Base-by-base conservation (phyloP, 257 asterid genomes). In the Primulina huaijiensis region DNA sequence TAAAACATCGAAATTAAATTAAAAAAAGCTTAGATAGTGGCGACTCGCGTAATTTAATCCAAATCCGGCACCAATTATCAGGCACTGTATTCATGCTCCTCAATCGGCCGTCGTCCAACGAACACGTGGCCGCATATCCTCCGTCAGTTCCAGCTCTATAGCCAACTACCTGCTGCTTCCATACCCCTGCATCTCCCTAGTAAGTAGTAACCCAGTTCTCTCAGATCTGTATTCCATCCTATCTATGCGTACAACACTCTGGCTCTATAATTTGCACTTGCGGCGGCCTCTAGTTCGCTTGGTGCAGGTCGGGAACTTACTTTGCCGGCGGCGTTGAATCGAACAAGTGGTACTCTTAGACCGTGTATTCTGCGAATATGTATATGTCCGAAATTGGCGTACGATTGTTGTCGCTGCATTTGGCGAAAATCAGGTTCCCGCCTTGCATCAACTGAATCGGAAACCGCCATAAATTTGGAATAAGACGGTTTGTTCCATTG, bases 271-370 rank as follows among this genome's bases (percentile, higher is more conserved):
- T 40, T 1, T 12, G 55, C 55, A 3, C 55, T 77, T 71, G 73
- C 80, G 79, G 82, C 74, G 71, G 81, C 33, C 75, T 72, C 85
- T 75, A 52, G 75, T 72, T 81, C 85, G 85, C 85, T 81, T 81
- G 85, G 82, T 81, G 85, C 85, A 77, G 85, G 85, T 81, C 85
- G 85, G 85, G 85, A 80, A 77, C 75, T 27, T 10, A 3, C 46
- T 14, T 30, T 23, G n/a, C 30, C 20, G 4, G 30, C 2, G 70
- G 55, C 21, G 12, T 20, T 37, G 30, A 46, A 17, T 21, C 21
- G 9, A n/a, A 14, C 12, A n/a, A 19, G 29, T 8, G 11, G 62
- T 20, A 8, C 34, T 6, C 21, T 5, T 61, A 8, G 5, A 61
- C 43, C 43, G 9, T 35, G 9, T 8, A 60, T 25, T 3, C 10